Conservation (phyloP, 306 rosid genomes). For the Pterocarpus santalinus region DNA sequence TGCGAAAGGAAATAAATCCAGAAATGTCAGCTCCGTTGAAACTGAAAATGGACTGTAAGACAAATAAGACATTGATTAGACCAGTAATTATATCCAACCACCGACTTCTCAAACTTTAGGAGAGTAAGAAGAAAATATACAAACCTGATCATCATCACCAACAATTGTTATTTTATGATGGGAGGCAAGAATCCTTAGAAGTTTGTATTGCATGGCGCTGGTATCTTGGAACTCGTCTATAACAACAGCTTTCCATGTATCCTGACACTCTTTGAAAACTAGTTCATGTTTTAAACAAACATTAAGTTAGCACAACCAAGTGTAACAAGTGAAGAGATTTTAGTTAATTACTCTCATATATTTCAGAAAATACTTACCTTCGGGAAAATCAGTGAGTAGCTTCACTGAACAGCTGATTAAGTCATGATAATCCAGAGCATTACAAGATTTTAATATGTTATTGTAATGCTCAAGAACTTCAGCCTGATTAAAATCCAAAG, state of each 20-base stretch:
- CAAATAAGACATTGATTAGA: slow-evolving; percentile 40
- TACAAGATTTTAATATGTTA: slow-evolving; percentile 80
- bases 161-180: slow-evolving; percentile 84
- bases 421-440: slow-evolving; percentile 97
- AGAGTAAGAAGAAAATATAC: slow-evolving; percentile 26
- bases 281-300: slow-evolving; percentile 39
- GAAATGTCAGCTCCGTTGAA: slow-evolving; percentile 96
- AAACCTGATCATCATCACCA: slow-evolving; percentile 97
- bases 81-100: slow-evolving; percentile 33
- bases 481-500: slow-evolving; percentile 68
- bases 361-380: slow-evolving; percentile 64
- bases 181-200: slow-evolving; percentile 76
- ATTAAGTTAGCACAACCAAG: slow-evolving; percentile 52
- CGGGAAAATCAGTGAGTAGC: slow-evolving; percentile 84
- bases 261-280: slow-evolving; percentile 85
- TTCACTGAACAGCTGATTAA: slow-evolving; percentile 88
- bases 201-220: slow-evolving; percentile 89
- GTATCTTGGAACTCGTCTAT: slow-evolving; percentile 99
- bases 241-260: slow-evolving; percentile 84
- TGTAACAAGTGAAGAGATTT: slow-evolving; percentile 40
- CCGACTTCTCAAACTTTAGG: slow-evolving; percentile 12
- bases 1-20: slow-evolving; percentile 88
- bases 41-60: slow-evolving; percentile 90
- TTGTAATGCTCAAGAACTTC: slow-evolving; percentile 78
- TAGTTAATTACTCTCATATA: neutral